Percentiles rank a stretch among this genome's conserved stretches.
Conservation (phyloP, 169 alveolate species). For the Eimeria falciformis region DNA sequence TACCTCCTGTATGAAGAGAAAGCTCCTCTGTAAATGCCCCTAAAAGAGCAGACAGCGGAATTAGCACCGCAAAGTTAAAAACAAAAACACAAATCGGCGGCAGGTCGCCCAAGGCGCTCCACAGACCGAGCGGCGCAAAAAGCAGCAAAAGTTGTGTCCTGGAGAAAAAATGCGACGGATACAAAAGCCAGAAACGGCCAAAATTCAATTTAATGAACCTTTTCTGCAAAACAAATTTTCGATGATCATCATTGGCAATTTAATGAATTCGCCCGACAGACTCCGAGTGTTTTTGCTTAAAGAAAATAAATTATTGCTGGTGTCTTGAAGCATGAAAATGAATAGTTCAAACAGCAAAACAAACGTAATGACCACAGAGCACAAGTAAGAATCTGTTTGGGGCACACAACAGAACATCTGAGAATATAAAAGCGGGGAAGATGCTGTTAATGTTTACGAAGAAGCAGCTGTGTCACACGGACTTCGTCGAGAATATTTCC, state of each 20-base stretch:
- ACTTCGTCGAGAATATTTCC: conserved; percentile 38
- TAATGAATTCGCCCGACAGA: too few relatives aligned
- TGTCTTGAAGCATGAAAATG: not conserved
- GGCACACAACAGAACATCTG: too few relatives aligned
- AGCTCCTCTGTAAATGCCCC: conserved; percentile 91
- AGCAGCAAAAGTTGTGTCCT: conserved; percentile 77
- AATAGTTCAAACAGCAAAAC: not conserved
- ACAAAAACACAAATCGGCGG: conserved; percentile 78
- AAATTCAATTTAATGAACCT: too few relatives aligned
- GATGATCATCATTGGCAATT: too few relatives aligned
- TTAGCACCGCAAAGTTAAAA: conserved; percentile 87
- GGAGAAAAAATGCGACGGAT: not conserved
- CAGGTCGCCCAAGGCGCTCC: conserved; percentile 30
- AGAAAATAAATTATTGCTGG: not conserved
- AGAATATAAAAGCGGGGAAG: too few relatives aligned
- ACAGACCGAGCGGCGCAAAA: conserved; percentile 68
- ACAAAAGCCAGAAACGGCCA: not conserved
- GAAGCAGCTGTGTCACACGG: not conserved
- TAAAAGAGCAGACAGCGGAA: conserved; percentile 90
- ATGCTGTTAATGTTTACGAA: not conserved
- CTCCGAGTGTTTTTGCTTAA: too few relatives aligned
- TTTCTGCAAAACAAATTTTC: too few relatives aligned
- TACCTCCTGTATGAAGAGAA: conserved; percentile 88
- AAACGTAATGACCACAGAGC: not conserved
- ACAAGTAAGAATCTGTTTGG: not conserved